phyloP scores from a whole-genome alignment of 179 eudicot genomes.

The Silene noctiflora region DNA sequence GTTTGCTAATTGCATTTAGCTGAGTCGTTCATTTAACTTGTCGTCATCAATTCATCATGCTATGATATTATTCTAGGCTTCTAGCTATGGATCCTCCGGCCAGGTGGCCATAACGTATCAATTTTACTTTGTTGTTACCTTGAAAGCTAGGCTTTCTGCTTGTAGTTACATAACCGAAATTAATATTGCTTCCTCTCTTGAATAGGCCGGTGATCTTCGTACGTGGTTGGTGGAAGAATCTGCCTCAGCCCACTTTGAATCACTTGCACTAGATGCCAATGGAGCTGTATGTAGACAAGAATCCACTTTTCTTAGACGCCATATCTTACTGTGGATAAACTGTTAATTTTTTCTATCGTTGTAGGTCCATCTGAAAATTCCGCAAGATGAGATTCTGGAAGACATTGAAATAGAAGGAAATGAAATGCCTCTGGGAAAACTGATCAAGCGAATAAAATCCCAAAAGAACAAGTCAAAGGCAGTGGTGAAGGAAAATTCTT shows the following conservation, averaged over 20 bases:
- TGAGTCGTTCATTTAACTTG: not conserved
- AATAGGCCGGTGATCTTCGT: constrained; percentile 47
- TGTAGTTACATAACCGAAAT: constrained; percentile 2
- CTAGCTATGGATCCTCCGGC: not conserved
- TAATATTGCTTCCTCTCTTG: constrained; percentile 20
- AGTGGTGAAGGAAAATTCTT: constrained; percentile 40
- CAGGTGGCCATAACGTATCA: not conserved
- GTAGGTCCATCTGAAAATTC: constrained; percentile 54
- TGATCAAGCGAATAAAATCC: constrained; percentile 75
- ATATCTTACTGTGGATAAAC: constrained; percentile 9
- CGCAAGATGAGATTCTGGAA: constrained; percentile 59
- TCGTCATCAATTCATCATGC: constrained; percentile 5
- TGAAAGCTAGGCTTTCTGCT: constrained; percentile 4
- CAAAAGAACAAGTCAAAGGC: constrained; percentile 65
- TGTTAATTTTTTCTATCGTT: constrained; percentile 19
- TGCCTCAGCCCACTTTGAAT: constrained; percentile 65
- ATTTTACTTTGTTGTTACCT: constrained; percentile 6
- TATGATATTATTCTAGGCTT: constrained; percentile 4
- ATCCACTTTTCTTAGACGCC: constrained; percentile 11
- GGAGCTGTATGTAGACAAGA: constrained; percentile 51
- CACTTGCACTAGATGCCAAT: constrained; percentile 64
- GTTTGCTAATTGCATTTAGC: not conserved
- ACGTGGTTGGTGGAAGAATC: constrained; percentile 79
- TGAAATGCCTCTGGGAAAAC: constrained; percentile 82
- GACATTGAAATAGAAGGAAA: constrained; percentile 74